Evolutionary conservation across 169 alveolate genomes (phyloP), one percentile per base, ranked within the genome.

Genomic region (Theileria orientalis): DNA sequence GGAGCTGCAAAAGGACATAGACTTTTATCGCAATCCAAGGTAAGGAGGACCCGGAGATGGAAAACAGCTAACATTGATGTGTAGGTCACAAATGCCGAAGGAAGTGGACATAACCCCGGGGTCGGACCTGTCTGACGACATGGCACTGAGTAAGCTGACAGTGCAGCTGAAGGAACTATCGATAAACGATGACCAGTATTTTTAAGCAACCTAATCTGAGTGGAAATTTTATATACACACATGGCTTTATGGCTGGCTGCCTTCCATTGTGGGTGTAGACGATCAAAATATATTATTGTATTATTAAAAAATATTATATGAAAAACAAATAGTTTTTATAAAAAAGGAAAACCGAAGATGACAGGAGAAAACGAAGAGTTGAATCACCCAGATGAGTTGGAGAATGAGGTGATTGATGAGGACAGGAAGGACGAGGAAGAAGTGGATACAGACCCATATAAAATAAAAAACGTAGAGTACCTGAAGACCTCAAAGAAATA

Each of bases 401-500:
- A 82, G n/a, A 62, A 66, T 47, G 87, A 83, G 44, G 73, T 42
- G 46, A 40, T 57, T 60, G 56, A 69, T 71, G 51, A 5, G 60
- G 74, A 57, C 29, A 72, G 74, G 54, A 59, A 19, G n/a, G n/a
- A n/a, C n/a, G 67, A 57, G 13, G 84, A 67, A 25, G 85, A 70
- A 23, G 82, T 52, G 19, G 87, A 77, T 27, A 76, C 77, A 41
- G 96, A 93, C 83, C 97, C 97, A 19, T 93, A 93, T 70, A 67
- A 87, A 66, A 76, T 93, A 47, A 86, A 84, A 52, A 92, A 91
- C 37, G 96, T 96, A 0, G 88, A 83, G n/a, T 94, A 94, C 75
- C 74, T 92, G 47, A 75, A 93, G 74, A 88, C 86, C 44, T 94
- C 90, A 59, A 74, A 92, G 2, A 74, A 91, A 60, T 98, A 99